A percentile compares a stretch with the other conserved stretches of the same genome.
These are phyloP conservation scores for Torulaspora quercuum DNA, from an alignment of 805 yeast species.

Conservation along the genomic window DNA sequence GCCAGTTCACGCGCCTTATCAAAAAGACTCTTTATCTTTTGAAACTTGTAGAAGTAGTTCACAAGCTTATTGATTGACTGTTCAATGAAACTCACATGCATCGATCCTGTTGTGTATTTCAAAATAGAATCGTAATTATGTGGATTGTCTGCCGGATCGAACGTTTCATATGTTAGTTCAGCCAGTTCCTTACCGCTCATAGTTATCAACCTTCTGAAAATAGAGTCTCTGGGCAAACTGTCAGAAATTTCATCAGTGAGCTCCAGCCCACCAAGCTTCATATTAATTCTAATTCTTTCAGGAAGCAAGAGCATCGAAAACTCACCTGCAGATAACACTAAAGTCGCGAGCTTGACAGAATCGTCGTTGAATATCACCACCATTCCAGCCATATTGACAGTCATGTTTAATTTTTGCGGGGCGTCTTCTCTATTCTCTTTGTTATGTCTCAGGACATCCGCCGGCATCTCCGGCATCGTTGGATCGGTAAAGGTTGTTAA, in stretches of 20 bases:
- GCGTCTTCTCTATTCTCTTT: conserved; percentile 53
- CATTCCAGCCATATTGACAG: conserved; percentile 67
- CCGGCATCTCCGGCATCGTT: conserved; percentile 58
- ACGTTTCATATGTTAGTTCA: conserved; percentile 80
- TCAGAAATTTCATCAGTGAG: conserved; percentile 72
- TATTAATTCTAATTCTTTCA: conserved; percentile 67
- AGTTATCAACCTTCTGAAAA: conserved; percentile 60
- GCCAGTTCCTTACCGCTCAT: conserved; percentile 77
- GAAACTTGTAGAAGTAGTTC: conserved; percentile 67
- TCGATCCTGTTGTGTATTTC: conserved; percentile 59
- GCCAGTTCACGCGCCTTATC: conserved; percentile 89
- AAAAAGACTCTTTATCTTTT: conserved; percentile 81
- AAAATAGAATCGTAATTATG: conserved; percentile 43
- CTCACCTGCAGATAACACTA: conserved; percentile 70
- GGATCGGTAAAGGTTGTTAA: conserved; percentile 88
- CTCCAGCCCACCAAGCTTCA: conserved; percentile 74
- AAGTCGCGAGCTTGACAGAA: conserved; percentile 73
- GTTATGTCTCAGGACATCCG: conserved; percentile 68
- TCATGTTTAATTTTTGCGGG: conserved; percentile 72
- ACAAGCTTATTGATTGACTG: conserved; percentile 68
- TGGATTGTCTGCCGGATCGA: conserved; percentile 50
- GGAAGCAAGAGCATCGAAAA: conserved; percentile 65
- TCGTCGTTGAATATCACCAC: conserved; percentile 78
- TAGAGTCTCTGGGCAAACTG: conserved; percentile 55
- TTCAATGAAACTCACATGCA: conserved; percentile 75